Percentiles rank a stretch among this genome's conserved stretches.
Evolutionary conservation across 2,329 filamentous ascomycete species (phyloP).

Genomic region (Fusarium torulosum): DNA sequence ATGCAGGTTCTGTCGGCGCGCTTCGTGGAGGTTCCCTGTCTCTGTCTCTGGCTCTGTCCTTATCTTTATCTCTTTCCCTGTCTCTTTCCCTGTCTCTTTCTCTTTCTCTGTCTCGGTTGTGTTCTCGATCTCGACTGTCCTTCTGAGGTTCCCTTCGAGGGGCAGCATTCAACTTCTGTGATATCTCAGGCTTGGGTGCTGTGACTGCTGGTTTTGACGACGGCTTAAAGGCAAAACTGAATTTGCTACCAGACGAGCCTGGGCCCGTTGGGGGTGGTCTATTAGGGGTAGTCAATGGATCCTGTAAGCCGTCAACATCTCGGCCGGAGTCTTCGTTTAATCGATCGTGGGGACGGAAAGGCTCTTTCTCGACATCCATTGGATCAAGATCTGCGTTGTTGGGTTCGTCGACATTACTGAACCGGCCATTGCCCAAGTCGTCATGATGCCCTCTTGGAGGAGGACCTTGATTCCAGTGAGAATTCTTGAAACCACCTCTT

Average conservation of each 20-base stretch:
- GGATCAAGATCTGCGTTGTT: slow-evolving; percentile 30
- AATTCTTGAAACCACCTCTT: slow-evolving; percentile 74
- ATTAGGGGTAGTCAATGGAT: slow-evolving; percentile 66
- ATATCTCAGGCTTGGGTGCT: slow-evolving; percentile 73
- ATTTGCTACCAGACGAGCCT: slow-evolving; percentile 74
- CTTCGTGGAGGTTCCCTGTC: slow-evolving; percentile 65
- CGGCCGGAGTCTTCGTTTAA: slow-evolving; percentile 44
- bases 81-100: slow-evolving; percentile 53
- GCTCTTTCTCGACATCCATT: slow-evolving; percentile 34
- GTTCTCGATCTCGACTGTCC: slow-evolving; percentile 57
- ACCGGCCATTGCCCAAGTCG: slow-evolving; percentile 38
- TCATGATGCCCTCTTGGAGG: slow-evolving; percentile 43
- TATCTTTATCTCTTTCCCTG: slow-evolving; percentile 54
- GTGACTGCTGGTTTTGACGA: slow-evolving; percentile 70
- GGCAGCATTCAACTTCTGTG: slow-evolving; percentile 75
- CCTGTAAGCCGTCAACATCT: slow-evolving; percentile 59
- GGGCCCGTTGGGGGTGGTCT: slow-evolving; percentile 67
- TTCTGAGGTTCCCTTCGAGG: slow-evolving; percentile 58
- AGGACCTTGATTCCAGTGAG: slow-evolving; percentile 69
- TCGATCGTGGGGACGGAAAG: slow-evolving; percentile 42
- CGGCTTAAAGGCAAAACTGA: slow-evolving; percentile 93
- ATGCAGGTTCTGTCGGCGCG: slow-evolving; percentile 67
- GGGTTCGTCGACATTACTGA: slow-evolving; percentile 32
- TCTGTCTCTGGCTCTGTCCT: slow-evolving; percentile 44
- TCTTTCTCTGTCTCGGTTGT: slow-evolving; percentile 1